phyloP scores from a whole-genome alignment of 2,329 filamentous ascomycete genomes.

The Amesomyces nigricolor region DNA sequence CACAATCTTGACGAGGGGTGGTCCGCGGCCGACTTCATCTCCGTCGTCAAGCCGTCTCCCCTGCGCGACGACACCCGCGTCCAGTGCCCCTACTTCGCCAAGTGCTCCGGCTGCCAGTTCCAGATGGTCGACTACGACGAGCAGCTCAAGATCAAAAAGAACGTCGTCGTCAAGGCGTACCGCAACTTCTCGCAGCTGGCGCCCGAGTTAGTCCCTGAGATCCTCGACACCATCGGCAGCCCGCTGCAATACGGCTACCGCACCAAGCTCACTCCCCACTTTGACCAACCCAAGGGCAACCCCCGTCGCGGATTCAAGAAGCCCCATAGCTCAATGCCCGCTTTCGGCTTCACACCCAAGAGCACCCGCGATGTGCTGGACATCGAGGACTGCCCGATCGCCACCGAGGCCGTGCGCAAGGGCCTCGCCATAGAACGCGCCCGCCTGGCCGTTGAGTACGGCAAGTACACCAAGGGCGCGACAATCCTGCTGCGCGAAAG shows the following conservation, averaged over 20 bases:
- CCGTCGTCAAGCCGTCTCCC: conserved; percentile 65
- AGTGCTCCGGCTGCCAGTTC: conserved; percentile 90
- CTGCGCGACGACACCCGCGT: conserved; percentile 72
- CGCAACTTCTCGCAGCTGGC: conserved; percentile 82
- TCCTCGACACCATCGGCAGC: conserved; percentile 82
- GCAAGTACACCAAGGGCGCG: conserved; percentile 71
- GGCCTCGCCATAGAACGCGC: conserved; percentile 76
- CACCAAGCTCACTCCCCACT: conserved; percentile 95
- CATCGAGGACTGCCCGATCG: conserved; percentile 96
- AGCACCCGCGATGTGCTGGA: conserved; percentile 75
- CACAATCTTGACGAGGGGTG: conserved; percentile 63
- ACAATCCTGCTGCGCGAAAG: conserved; percentile 86
- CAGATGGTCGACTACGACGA: conserved; percentile 91
- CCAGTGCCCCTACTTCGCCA: conserved; percentile 78
- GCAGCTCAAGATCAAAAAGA: conserved; percentile 78
- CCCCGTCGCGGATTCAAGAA: conserved; percentile 48
- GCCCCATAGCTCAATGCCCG: conserved; percentile 59
- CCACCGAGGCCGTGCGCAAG: conserved; percentile 73
- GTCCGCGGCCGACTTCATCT: conserved; percentile 75
- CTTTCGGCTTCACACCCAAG: conserved; percentile 87
- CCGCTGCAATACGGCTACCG: conserved; percentile 90
- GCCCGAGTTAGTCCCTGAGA: conserved; percentile 65
- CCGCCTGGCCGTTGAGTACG: conserved; percentile 64
- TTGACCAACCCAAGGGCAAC: conserved; percentile 65
- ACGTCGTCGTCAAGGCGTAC: conserved; percentile 86